Evolutionary conservation across 108 stramenopile genomes (phyloP).

Genomic region (Schizochytrium sp.): DNA sequence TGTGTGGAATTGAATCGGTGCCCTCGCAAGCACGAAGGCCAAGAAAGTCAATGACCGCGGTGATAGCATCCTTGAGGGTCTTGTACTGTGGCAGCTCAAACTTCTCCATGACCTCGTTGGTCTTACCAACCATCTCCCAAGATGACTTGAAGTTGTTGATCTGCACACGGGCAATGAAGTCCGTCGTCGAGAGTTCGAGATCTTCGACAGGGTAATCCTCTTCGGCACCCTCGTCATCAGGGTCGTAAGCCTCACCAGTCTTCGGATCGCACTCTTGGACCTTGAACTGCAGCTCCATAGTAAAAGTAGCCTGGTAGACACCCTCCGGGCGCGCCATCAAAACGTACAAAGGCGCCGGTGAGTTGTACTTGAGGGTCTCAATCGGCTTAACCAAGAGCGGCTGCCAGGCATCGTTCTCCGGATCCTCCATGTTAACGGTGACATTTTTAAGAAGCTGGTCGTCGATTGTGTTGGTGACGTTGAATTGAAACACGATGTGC

Average conservation of each 20-base stretch:
- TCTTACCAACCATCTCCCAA: constrained; percentile 86
- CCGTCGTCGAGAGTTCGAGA: constrained; percentile 83
- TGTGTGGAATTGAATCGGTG: constrained; percentile 69
- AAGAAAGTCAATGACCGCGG: constrained; percentile 84
- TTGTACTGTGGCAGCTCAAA: constrained; percentile 87
- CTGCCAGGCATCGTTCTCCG: constrained; percentile 77
- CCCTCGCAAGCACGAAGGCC: constrained; percentile 94
- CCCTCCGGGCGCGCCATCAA: constrained; percentile 77
- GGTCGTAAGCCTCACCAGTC: constrained; percentile 77
- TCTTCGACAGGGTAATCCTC: constrained; percentile 95
- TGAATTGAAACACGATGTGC: constrained; percentile 90
- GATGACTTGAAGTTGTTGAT: constrained; percentile 86
- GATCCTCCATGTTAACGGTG: constrained; percentile 81
- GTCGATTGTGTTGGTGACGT: constrained; percentile 91
- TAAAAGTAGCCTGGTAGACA: constrained; percentile 68
- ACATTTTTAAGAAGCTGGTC: constrained; percentile 88
- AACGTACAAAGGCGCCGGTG: constrained; percentile 83
- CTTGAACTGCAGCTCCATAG: constrained; percentile 84
- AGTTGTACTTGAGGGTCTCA: constrained; percentile 78
- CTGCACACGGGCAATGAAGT: constrained; percentile 92
- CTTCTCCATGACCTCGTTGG: constrained; percentile 89
- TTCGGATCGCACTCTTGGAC: constrained; percentile 84
- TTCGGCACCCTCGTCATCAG: constrained; percentile 82
- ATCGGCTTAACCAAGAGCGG: constrained; percentile 78
- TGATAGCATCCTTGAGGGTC: constrained; percentile 85